Base-by-base conservation (phyloP, 2,329 filamentous ascomycete species). In the Coniochaeta sp. region DNA sequence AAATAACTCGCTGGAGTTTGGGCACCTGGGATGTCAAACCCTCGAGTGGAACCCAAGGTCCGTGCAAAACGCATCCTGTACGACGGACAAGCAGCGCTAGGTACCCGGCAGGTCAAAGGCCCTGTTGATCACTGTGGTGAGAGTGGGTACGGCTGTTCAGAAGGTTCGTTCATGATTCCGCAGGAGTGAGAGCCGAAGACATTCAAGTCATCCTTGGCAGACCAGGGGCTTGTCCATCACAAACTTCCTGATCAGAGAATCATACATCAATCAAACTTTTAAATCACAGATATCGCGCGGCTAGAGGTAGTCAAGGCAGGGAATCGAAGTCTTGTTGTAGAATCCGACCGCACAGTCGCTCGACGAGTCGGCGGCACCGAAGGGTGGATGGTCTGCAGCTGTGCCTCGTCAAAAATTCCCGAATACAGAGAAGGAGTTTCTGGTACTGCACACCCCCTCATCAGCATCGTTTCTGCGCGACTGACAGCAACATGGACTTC, bases 381-480 rank as follows among this genome's bases (percentile, higher is more conserved):
- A 26, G 17, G 42, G 42, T 24, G 42, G 19, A 16, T 32, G 52
- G 7, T 55, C 52, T 55, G 26, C 30, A 34, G 52, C 28, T 24
- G 30, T 55, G 4, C 32, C 66, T 69, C 66, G 67, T 68, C 63
- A 69, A 69, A 68, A 64, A 65, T 65, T 64, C 61, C 67, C 66
- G 57, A 62, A 69, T 65, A 59, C 60, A 68, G 66, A 19, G 47
- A 28, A 52, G 22, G 3, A 16, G 14, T 52, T 52, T 17, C 47
- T 52, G 24, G 47, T 28, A 52, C 47, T 52, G 24, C n/a, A n/a
- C n/a, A n/a, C 24, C 22, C 42, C 19, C 42, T 22, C 38, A 7
- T 4, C 38, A 36, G 34, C 38, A n/a, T 10, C 38, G 38, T 40
- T 17, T 4, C 10, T 36, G 3, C 14, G 5, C 4, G 30, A 36